Percentiles rank a stretch among this genome's conserved stretches.
Evolutionary conservation across 495 filamentous ascomycete genomes (phyloP).

Genomic region (Pyrenopolyporus hunteri): DNA sequence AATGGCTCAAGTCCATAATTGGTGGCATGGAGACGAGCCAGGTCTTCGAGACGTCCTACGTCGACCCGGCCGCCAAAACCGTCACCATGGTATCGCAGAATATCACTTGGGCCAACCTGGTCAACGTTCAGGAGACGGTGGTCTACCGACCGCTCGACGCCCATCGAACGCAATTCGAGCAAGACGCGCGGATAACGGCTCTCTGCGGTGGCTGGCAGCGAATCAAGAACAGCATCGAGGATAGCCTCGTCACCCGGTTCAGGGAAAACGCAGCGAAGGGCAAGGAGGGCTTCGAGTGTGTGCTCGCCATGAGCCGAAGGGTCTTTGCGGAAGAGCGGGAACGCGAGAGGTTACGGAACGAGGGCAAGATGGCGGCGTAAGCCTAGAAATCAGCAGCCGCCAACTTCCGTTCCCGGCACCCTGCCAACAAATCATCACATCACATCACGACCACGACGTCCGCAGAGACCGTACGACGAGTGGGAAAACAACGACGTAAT

Average conservation of each 20-base stretch:
- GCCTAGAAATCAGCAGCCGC: not conserved
- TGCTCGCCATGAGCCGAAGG: constrained; percentile 89
- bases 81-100: constrained; percentile 95
- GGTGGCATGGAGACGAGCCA: constrained; percentile 75
- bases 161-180: constrained; percentile 76
- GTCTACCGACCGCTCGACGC: constrained; percentile 72
- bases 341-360: constrained; percentile 48
- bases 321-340: constrained; percentile 91
- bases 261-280: constrained; percentile 88
- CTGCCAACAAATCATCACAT: too few relatives aligned
- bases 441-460: not conserved
- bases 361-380: constrained; percentile 38
- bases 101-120: constrained; percentile 84
- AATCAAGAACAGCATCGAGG: constrained; percentile 91
- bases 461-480: constrained; percentile 19
- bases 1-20: constrained; percentile 81
- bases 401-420: not conserved
- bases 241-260: constrained; percentile 86
- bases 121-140: constrained; percentile 89
- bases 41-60: constrained; percentile 94
- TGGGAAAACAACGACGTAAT: constrained; percentile 32
- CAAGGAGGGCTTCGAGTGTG: constrained; percentile 89
- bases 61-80: constrained; percentile 78
- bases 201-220: constrained; percentile 96
- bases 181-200: constrained; percentile 90